Conservation (phyloP, 257 asterid species). For the Solanum tarapatanum region DNA sequence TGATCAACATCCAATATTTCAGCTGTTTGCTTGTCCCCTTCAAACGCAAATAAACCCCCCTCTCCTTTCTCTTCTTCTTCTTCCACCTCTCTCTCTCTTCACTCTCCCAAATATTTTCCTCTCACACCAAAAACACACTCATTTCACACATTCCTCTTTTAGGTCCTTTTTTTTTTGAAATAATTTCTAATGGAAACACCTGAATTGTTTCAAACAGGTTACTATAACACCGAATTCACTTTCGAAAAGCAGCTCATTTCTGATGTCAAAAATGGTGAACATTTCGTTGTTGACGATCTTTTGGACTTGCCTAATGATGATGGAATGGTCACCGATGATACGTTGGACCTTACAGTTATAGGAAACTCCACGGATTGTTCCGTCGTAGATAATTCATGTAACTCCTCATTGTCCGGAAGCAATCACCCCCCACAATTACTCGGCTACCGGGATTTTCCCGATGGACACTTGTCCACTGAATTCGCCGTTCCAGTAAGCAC, state of each 20-base stretch:
- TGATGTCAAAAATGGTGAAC: slow-evolving; percentile 36
- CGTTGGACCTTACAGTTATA: slow-evolving; percentile 10
- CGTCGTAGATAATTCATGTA: slow-evolving; percentile 33
- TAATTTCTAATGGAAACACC: slow-evolving; percentile 38
- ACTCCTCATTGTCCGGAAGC: slow-evolving; percentile 35
- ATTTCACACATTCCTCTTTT: not conserved
- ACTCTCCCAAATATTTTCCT: slow-evolving; percentile 3
- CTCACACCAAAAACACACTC: slow-evolving; percentile 11
- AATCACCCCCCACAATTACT: slow-evolving; percentile 16
- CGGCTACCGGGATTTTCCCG: slow-evolving; percentile 30
- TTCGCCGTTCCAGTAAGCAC: slow-evolving; percentile 63
- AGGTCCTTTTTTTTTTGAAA: not conserved
- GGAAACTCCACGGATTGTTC: slow-evolving; percentile 31
- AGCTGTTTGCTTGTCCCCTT: slow-evolving; percentile 39
- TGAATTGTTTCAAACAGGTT: slow-evolving; percentile 32
- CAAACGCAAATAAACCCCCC: slow-evolving; percentile 61
- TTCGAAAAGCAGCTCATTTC: slow-evolving; percentile 19
- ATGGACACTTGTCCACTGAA: slow-evolving; percentile 44
- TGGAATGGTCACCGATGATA: slow-evolving; percentile 11
- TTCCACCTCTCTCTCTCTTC: not conserved
- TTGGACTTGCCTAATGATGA: slow-evolving; percentile 67
- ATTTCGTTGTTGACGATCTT: slow-evolving; percentile 74
- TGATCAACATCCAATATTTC: slow-evolving; percentile 51
- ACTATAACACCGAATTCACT: slow-evolving; percentile 25
- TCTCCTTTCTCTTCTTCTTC: not conserved